phyloP scores from a whole-genome alignment of 768 basidiomycete genomes.

The Tulasnella sp. region DNA sequence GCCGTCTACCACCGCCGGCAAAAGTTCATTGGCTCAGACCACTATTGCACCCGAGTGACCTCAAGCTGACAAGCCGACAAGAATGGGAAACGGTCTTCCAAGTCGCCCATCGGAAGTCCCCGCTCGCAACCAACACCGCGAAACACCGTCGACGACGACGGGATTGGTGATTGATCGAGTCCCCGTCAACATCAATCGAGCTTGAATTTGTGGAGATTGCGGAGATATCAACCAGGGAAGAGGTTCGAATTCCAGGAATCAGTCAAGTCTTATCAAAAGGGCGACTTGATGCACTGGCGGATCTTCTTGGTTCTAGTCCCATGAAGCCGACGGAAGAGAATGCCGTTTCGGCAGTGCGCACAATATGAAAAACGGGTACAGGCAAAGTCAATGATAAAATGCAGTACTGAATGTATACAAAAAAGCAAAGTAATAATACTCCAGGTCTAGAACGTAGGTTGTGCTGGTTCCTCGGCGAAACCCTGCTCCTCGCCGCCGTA shows the following conservation, averaged over 20 bases:
- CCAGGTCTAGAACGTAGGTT: neutral
- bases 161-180: neutral
- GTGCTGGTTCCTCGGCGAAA: neutral
- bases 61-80: neutral
- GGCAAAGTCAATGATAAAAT: neutral
- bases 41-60: neutral
- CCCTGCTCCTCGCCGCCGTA: neutral
- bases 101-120: neutral
- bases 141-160: neutral
- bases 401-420: conserved; percentile 8
- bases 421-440: neutral
- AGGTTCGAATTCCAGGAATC: neutral
- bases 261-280: neutral
- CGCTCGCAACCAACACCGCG: neutral
- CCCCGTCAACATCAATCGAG: neutral
- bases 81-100: neutral
- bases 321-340: neutral
- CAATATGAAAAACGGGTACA: neutral
- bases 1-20: neutral
- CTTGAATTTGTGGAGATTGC: no score
- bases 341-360: neutral
- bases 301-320: neutral
- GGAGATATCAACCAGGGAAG: neutral
- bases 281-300: neutral
- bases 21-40: neutral